Evolutionary conservation across 2,329 filamentous ascomycete species (phyloP), one percentile per base, ranked within the genome.

Genomic region (Penicillium occitanis): DNA sequence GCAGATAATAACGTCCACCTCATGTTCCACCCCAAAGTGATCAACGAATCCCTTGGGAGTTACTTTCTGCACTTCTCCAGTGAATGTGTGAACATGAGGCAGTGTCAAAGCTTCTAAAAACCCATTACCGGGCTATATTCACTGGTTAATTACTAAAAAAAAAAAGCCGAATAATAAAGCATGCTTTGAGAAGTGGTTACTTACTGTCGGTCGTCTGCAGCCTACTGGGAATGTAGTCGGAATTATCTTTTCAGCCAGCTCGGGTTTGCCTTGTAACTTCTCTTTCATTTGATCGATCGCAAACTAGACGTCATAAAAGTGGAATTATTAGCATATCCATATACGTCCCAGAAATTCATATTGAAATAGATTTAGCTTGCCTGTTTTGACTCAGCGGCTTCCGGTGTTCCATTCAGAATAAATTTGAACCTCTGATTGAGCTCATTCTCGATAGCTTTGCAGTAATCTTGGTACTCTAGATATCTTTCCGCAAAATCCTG

Each of bases 351-450:
- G 30, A 30, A 30, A 30, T 30, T 8, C 30, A 30, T 30, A 30
- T 30, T 7, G 30, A 30, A 30, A 30, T 30, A 30, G 30, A 30
- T 30, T 5, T 8, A 30, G 6, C 2, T 30, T 30, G 8, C 30
- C 30, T 30, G 30, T 30, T 30, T 30, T 30, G 30, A 30, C 4
- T 30, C 30, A 30, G 30, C 30, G 30, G 30, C 30, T 30, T 30
- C 30, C 30, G 30, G 30, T 30, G 30, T 30, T 30, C 30, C 30
- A 30, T 30, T 30, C 30, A 30, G 30, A 7, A 30, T 30, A 30
- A 30, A 30, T 30, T 82, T 82, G 76, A 86, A 86, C 5, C 82
- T 77, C 55, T 81, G 79, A 67, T 85, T 86, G 17, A 86, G 76
- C 67, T 83, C 81, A 66, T 79, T 79, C 66, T 84, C 81, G 64